These are phyloP conservation scores for Xylaria castorea DNA, from an alignment of 495 filamentous ascomycete species.

Conservation along the genomic window DNA sequence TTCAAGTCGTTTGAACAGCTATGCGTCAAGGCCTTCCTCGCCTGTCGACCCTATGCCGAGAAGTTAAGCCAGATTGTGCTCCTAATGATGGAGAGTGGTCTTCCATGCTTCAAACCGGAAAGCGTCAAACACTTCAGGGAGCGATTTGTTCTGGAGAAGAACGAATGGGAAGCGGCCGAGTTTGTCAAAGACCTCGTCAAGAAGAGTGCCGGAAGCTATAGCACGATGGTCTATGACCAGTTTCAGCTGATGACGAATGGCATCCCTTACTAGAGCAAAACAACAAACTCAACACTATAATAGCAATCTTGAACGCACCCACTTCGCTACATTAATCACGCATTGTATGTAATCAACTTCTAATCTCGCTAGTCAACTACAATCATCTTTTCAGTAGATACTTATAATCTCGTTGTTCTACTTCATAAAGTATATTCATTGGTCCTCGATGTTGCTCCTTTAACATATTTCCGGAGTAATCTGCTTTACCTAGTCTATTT, in stretches of 20 bases:
- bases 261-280: constrained; percentile 74
- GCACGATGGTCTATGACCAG: constrained; percentile 92
- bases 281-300: background rate
- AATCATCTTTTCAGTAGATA: background rate
- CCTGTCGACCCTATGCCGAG: constrained; percentile 82
- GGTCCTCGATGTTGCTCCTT: background rate
- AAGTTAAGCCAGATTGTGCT: constrained; percentile 88
- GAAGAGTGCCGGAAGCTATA: constrained; percentile 86
- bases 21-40: constrained; percentile 93
- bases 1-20: constrained; percentile 98
- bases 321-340: background rate
- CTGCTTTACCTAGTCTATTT: background rate
- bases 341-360: background rate
- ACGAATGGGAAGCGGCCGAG: constrained; percentile 91
- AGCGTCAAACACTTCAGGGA: constrained; percentile 91
- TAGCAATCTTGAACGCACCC: background rate
- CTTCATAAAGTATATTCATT: background rate
- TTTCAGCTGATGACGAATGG: constrained; percentile 98
- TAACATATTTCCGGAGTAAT: background rate
- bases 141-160: constrained; percentile 92
- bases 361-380: background rate
- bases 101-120: constrained; percentile 98
- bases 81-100: constrained; percentile 93
- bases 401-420: background rate
- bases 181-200: constrained; percentile 87